These are phyloP conservation scores for Chaetomiaceae sp. DNA, from an alignment of 2,329 filamentous ascomycete genomes.

Conservation along the genomic window DNA sequence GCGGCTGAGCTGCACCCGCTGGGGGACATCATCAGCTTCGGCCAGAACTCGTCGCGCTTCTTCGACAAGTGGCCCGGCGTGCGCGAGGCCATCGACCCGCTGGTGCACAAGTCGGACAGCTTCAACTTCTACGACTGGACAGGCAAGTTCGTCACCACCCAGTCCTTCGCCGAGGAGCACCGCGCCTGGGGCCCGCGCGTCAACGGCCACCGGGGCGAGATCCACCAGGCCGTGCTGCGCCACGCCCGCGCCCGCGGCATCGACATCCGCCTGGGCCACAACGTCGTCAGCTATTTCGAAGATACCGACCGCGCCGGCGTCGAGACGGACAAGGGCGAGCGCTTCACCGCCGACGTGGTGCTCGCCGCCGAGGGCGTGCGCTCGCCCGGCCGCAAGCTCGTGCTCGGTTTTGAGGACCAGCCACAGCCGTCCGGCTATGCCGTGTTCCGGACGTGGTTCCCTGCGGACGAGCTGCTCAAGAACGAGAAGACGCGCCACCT, in stretches of 20 bases:
- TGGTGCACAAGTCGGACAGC: conserved; percentile 41
- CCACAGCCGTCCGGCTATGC: conserved; percentile 36
- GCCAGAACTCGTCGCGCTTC: conserved; percentile 51
- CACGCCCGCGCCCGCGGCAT: conserved; percentile 42
- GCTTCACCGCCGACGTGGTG: conserved; percentile 35
- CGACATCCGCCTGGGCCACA: conserved; percentile 38
- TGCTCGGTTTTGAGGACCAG: conserved; percentile 35
- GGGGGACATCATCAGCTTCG: conserved; percentile 48
- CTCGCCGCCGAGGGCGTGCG: conserved; percentile 41
- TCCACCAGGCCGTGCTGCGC: conserved; percentile 44
- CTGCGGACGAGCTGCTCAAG: conserved; percentile 34
- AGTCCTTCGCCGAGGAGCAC: conserved; percentile 27
- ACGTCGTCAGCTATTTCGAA: conserved; percentile 41
- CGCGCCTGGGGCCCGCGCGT: conserved; percentile 39
- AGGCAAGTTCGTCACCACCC: conserved; percentile 42
- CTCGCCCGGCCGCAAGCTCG: conserved; percentile 37
- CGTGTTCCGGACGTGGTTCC: conserved; percentile 38
- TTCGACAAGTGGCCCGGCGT: conserved; percentile 50
- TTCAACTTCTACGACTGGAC: conserved; percentile 37
- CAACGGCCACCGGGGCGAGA: conserved; percentile 48
- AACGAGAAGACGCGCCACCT: conserved; percentile 40
- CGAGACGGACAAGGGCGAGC: conserved; percentile 36
- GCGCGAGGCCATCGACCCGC: conserved; percentile 39
- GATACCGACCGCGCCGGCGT: conserved; percentile 33
- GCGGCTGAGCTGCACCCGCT: conserved; percentile 38